These are phyloP conservation scores for Aspergillus hortae DNA, from an alignment of 2,329 filamentous ascomycete species.

Conservation along the genomic window DNA sequence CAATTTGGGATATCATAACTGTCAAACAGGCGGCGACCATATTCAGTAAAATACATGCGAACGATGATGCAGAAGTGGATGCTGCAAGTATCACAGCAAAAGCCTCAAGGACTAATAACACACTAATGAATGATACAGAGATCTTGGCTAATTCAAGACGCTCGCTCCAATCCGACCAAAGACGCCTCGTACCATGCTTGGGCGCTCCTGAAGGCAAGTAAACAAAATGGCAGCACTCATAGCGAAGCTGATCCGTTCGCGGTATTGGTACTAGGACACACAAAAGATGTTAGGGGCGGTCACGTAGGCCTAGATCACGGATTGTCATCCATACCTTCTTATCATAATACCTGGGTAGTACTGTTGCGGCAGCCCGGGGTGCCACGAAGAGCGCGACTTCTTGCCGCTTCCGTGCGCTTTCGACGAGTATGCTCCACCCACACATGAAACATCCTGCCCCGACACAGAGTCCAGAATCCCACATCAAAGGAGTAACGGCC, in stretches of 20 bases:
- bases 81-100: background rate
- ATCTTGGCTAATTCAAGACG: constrained; percentile 21
- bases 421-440: constrained; percentile 77
- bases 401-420: constrained; percentile 61
- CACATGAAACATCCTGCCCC: constrained; percentile 69
- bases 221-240: constrained; percentile 67
- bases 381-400: constrained; percentile 79
- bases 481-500: constrained; percentile 51
- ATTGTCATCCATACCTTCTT: constrained; percentile 34
- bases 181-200: constrained; percentile 62
- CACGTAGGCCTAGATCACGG: constrained; percentile 2
- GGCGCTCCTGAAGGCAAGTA: constrained; percentile 62
- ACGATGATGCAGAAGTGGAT: background rate
- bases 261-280: constrained; percentile 57
- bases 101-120: background rate
- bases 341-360: constrained; percentile 68
- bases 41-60: constrained; percentile 7
- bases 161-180: constrained; percentile 54
- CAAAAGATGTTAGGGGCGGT: constrained; percentile 10
- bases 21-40: too few relatives aligned
- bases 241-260: constrained; percentile 64
- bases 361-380: constrained; percentile 69
- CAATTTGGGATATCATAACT: too few relatives aligned
- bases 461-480: constrained; percentile 63
- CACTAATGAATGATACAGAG: background rate